phyloP scores from a whole-genome alignment of 169 alveolate genomes.

The Eimeria tenella region DNA sequence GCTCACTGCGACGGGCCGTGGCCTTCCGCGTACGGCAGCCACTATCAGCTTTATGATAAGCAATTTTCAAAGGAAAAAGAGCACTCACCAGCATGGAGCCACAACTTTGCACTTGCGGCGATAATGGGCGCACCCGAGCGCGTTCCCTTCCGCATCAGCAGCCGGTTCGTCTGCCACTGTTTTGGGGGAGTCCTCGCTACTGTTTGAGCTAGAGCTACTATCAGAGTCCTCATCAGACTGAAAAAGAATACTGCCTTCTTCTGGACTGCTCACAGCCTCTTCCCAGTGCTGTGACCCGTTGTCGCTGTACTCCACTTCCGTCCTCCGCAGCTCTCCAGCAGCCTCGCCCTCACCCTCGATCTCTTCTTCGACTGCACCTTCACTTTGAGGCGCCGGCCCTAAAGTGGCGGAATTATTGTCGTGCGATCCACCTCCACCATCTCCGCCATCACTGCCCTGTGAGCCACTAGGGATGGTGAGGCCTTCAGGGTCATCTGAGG shows the following conservation, averaged over 20 bases:
- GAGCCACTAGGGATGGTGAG: neutral
- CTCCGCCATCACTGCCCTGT: neutral
- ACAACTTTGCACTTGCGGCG: constrained; percentile 72
- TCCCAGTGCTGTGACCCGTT: neutral
- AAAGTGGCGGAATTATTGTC: neutral
- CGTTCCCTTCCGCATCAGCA: neutral
- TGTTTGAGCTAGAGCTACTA: neutral
- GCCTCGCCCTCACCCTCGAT: neutral
- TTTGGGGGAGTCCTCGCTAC: neutral
- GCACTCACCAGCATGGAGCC: constrained; percentile 74
- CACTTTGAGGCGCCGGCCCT: neutral
- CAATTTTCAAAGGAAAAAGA: neutral
- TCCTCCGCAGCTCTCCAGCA: neutral
- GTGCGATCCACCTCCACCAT: neutral
- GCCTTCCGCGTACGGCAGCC: too few relatives aligned
- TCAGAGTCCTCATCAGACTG: neutral
- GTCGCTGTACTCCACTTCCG: constrained; percentile 5
- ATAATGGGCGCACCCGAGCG: constrained; percentile 65
- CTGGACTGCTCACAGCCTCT: neutral
- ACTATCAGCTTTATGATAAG: neutral
- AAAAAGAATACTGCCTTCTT: neutral
- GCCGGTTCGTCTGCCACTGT: constrained; percentile 10
- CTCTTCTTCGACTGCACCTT: constrained; percentile 1
- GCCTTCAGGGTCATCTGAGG: neutral
- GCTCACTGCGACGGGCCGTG: too few relatives aligned